Conservation (phyloP, 2,329 filamentous ascomycete species). For the Penicillium vulpinum region DNA sequence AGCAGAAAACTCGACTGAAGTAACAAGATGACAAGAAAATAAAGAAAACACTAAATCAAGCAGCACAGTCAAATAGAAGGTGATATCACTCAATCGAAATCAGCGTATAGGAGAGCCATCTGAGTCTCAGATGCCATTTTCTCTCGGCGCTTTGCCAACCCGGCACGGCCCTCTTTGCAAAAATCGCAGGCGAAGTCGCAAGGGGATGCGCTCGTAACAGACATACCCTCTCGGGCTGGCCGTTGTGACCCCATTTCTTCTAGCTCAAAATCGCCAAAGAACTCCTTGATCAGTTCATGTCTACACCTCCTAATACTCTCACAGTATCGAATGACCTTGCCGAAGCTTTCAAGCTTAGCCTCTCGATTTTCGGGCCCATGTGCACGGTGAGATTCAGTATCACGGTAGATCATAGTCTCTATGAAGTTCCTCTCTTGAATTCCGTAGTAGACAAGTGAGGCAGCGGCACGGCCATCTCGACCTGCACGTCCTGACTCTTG, state of each 20-base stretch:
- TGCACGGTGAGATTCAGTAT: constrained; percentile 38
- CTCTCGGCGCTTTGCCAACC: constrained; percentile 58
- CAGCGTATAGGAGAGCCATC: constrained; percentile 8
- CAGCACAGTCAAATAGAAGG: neutral
- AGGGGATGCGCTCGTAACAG: constrained; percentile 39
- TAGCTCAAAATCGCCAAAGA: constrained; percentile 67
- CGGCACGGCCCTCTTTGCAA: constrained; percentile 65
- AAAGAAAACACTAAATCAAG: neutral
- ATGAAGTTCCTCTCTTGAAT: constrained; percentile 80
- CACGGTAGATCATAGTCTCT: constrained; percentile 38
- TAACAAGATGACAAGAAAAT: neutral
- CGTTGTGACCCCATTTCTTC: constrained; percentile 33
- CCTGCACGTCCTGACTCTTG: constrained; percentile 93
- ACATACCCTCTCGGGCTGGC: constrained; percentile 3
- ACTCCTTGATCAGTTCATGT: constrained; percentile 71
- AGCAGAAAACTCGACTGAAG: neutral
- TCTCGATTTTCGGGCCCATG: constrained; percentile 38
- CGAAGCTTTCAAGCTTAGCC: constrained; percentile 61
- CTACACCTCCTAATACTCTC: constrained; percentile 73
- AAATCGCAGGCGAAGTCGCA: constrained; percentile 78
- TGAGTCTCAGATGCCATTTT: constrained; percentile 29
- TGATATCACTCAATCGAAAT: neutral
- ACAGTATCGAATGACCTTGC: constrained; percentile 74
- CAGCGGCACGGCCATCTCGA: constrained; percentile 80
- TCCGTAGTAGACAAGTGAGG: constrained; percentile 89